Percentiles rank a stretch among this genome's conserved stretches.
phyloP scores from a whole-genome alignment of 192 early-diverging fungal species.

The Kickxella alabastrina region DNA sequence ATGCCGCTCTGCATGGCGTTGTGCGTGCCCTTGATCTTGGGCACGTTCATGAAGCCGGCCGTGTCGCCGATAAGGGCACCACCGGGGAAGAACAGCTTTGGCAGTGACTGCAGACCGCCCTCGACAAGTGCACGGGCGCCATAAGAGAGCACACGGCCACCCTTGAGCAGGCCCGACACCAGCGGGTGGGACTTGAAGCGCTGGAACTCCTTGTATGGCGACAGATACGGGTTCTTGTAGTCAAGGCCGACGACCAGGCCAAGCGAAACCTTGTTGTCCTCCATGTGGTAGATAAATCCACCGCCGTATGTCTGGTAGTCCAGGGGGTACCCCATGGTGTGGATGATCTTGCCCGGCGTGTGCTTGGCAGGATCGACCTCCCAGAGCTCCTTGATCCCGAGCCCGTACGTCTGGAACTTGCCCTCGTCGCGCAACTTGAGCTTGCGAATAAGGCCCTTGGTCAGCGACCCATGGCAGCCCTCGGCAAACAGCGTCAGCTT shows the following conservation, averaged over 20 bases:
- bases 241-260: slow-evolving; percentile 91
- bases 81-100: slow-evolving; percentile 90
- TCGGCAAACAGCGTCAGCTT: slow-evolving; percentile 96
- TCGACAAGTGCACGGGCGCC: slow-evolving; percentile 97
- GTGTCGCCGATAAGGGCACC: slow-evolving; percentile 94
- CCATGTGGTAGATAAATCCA: slow-evolving; percentile 94
- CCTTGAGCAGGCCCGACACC: slow-evolving; percentile 78
- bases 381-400: slow-evolving; percentile 99
- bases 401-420: slow-evolving; percentile 88
- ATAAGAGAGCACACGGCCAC: slow-evolving; percentile 86
- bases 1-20: slow-evolving; percentile 99
- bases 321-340: slow-evolving; percentile 90
- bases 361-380: slow-evolving; percentile 85
- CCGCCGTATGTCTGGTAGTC: slow-evolving; percentile 91
- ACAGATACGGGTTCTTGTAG: slow-evolving; percentile 91
- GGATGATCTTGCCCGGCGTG: slow-evolving; percentile 74
- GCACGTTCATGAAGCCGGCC: slow-evolving; percentile 94
- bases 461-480: slow-evolving; percentile 94
- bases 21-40: slow-evolving; percentile 99
- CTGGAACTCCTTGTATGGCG: slow-evolving; percentile 98
- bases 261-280: slow-evolving; percentile 78
- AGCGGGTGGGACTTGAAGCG: slow-evolving; percentile 91
- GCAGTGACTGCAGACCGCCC: slow-evolving; percentile 93
- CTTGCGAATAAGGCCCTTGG: slow-evolving; percentile 84
- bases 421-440: slow-evolving; percentile 85